Evolutionary conservation across 176 grass and related monocot genomes (phyloP).

Genomic region (Typha latifolia): DNA sequence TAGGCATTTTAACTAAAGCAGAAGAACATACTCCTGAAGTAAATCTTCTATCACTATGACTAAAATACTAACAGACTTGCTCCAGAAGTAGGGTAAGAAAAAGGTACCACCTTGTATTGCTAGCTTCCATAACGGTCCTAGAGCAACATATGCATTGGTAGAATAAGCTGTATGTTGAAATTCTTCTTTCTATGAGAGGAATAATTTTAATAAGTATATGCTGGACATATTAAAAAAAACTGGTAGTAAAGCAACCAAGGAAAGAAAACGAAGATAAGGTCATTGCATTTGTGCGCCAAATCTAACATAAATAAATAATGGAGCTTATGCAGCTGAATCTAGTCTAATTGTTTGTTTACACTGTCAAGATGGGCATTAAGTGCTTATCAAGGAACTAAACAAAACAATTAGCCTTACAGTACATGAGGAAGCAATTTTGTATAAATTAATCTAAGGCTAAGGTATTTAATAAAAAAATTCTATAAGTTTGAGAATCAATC

Average conservation of each 20-base stretch:
- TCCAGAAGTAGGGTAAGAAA: background rate
- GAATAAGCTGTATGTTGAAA: slow-evolving; percentile 96
- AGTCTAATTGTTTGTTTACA: background rate
- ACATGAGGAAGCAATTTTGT: background rate
- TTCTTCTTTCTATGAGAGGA: slow-evolving; percentile 70
- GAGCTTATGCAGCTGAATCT: background rate
- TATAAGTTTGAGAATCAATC: too few relatives aligned
- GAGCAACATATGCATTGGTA: slow-evolving; percentile 74
- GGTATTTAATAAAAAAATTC: too few relatives aligned
- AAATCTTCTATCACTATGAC: background rate
- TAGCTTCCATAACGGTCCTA: slow-evolving; percentile 63
- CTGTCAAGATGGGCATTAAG: background rate
- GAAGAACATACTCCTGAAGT: background rate
- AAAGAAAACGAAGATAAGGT: background rate
- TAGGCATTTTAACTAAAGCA: too few relatives aligned
- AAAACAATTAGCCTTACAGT: background rate
- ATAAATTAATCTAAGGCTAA: background rate
- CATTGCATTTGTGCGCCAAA: background rate
- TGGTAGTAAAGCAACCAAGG: background rate
- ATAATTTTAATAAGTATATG: slow-evolving; percentile 23
- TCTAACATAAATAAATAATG: background rate
- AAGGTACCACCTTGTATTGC: slow-evolving; percentile 48
- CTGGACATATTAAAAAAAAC: background rate
- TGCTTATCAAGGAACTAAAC: background rate
- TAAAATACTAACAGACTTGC: background rate